These are phyloP conservation scores for Chara braunii DNA, from an alignment of 139 green algal genomes.

Conservation along the genomic window DNA sequence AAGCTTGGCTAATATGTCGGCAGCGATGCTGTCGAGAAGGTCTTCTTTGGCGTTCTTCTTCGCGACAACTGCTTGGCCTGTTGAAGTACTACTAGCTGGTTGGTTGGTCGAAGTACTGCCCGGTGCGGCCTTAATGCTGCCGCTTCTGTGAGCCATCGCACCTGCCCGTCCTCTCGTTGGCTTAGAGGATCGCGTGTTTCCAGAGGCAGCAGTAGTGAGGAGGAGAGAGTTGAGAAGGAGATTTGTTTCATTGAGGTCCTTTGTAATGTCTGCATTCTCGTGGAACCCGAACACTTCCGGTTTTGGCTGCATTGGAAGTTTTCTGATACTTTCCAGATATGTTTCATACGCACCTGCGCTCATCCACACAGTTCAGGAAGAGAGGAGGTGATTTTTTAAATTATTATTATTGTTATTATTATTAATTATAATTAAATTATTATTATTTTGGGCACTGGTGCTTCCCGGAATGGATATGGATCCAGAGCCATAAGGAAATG, in stretches of 20 bases:
- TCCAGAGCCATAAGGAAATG: too few relatives aligned
- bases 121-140: slow-evolving; percentile 1
- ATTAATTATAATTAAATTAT: too few relatives aligned
- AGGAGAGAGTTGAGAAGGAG: slow-evolving; percentile 38
- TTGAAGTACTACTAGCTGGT: neutral
- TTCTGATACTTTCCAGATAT: slow-evolving; percentile 65
- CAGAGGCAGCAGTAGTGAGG: too few relatives aligned
- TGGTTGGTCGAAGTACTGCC: too few relatives aligned
- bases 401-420: too few relatives aligned
- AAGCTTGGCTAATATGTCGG: slow-evolving; percentile 39
- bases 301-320: slow-evolving; percentile 50
- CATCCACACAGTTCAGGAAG: too few relatives aligned
- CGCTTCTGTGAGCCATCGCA: too few relatives aligned
- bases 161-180: too few relatives aligned
- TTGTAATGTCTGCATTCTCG: slow-evolving; percentile 67
- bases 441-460: too few relatives aligned
- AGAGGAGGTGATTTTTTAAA: too few relatives aligned
- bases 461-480: too few relatives aligned
- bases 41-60: slow-evolving; percentile 33
- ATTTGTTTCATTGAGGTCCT: slow-evolving; percentile 53
- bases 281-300: slow-evolving; percentile 68
- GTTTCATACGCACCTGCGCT: slow-evolving; percentile 54
- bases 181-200: too few relatives aligned
- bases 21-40: slow-evolving; percentile 30
- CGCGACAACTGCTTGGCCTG: neutral